These are phyloP conservation scores for Endothia cerciana DNA, from an alignment of 2,329 filamentous ascomycete species.

Conservation along the genomic window DNA sequence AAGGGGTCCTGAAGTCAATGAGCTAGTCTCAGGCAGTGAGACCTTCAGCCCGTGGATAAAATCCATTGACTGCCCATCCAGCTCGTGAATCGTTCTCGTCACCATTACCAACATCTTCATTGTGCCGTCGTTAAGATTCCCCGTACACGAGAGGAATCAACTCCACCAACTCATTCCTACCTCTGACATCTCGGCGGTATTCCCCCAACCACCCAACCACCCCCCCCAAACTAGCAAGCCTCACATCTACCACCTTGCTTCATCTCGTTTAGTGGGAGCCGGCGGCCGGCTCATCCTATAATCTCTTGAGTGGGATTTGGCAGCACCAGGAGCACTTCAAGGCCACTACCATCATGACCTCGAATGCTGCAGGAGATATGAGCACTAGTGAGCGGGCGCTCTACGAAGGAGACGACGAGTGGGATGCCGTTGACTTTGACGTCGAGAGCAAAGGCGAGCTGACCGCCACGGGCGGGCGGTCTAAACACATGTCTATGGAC, in stretches of 20 bases:
- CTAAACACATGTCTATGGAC: slow-evolving; percentile 29
- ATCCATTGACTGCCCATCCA: background rate
- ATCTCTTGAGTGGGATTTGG: background rate
- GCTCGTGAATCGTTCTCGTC: background rate
- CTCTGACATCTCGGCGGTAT: background rate
- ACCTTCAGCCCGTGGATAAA: background rate
- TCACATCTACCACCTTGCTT: background rate
- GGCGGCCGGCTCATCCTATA: too few relatives aligned
- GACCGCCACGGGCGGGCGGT: slow-evolving; percentile 22
- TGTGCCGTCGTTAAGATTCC: background rate
- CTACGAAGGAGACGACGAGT: slow-evolving; percentile 18
- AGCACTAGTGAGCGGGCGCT: slow-evolving; percentile 17
- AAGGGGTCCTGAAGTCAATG: background rate
- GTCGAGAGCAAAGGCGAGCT: slow-evolving; percentile 10
- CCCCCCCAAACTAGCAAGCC: too few relatives aligned
- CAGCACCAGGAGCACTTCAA: background rate
- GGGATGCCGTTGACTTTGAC: slow-evolving; percentile 14
- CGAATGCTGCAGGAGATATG: slow-evolving; percentile 8
- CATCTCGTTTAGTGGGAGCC: background rate
- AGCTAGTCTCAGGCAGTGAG: background rate
- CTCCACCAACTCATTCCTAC: background rate
- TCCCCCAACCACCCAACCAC: too few relatives aligned
- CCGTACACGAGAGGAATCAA: background rate
- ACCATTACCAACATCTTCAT: background rate
- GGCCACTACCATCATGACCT: background rate